Evolutionary conservation across 306 rosid genomes (phyloP), one percentile per base, ranked within the genome.

Genomic region (Vachellia collinsii): DNA sequence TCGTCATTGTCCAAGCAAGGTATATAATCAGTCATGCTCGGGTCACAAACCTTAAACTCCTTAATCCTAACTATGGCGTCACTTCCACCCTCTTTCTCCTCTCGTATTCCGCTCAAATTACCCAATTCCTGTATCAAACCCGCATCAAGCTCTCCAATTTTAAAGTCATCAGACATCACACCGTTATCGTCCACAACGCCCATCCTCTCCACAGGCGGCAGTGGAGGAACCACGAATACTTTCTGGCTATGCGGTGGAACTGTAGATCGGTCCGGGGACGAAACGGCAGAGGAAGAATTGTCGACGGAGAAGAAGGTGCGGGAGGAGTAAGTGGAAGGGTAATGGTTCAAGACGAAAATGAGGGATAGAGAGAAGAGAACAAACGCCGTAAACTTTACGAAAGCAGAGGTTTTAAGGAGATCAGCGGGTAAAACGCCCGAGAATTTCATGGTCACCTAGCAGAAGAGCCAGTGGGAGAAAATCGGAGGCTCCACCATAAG

Each of bases 1-100:
- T 89, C 88, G 65, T 5, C 83, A 73, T 92, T 90, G 66, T 94
- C 97, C 89, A 92, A 77, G 84, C 98, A 92, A 37, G 97, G 98
- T 82, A 94, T 81, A 59, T 83, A 91, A 75, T 94, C 89, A n/a
- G 85, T 86, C 91, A 86, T 82, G n/a, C 82, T 76, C 81, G 34
- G 65, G 37, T 85, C 83, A 64, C 98, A 94, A 41, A 70, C 44
- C 82, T 75, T 62, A 53, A 34, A 92, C 81, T 79, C 91, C 72
- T 80, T 82, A 77, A 86, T 83, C 86, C 71, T 81, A 72, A 79
- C 67, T 10, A 65, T 84, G 61, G 7, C 81, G 46, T 65, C 65
- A 48, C 71, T 70, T 6, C 56, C 65, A 0, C 73, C 66, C n/a
- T 81, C 82, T 29, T 47, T 66, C 75, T 4, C 88, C 59, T 41